Evolutionary conservation across 73 alveolate species (phyloP), one percentile per base, ranked within the genome.

Genomic region (Vitrella brassicaformis): DNA sequence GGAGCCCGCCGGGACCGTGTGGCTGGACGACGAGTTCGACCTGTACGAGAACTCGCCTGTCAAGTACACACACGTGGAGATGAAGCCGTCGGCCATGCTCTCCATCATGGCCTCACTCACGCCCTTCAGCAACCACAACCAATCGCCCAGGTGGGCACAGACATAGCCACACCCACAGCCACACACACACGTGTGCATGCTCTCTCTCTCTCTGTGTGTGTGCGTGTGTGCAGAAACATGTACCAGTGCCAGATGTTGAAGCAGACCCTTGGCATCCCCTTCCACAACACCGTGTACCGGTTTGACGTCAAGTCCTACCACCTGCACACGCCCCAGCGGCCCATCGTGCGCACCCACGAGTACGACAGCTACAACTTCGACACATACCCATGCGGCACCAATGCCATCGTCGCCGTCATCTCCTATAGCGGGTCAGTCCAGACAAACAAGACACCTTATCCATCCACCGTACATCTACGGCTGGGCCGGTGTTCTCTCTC

Each of bases 241-340:
- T 96, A 96, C 88, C 96, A 95, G 79, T 96, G 99, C 88, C 93
- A 96, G 85, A 97, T 97, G 99, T 97, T 98, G 45, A 97, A 97
- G 88, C 96, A 97, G 90, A 97, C 99, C 25, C 93, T 97, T 99
- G 98, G 98, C 27, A 91, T 97, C 27, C 97, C 99, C 0, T 92
- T 88, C 88, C 97, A 92, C 86, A 93, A 93, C 79, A 93, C 90
- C 79, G 98, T 96, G 26, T 91, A 84, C 84, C 85, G 99, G 73
- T 84, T 87, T 67, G 99, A 94, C 86, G 94, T 93, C 84, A 94
- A 93, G 86, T 67, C 86, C 47, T 78, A 32, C 73, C 39, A 31
- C 30, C 31, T 78, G 68, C 25, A 67, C 77, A 30, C 25, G 28
- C 78, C 78, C 7, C 84, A 78, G 68, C 68, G 78, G 30, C 84